These are phyloP conservation scores for Sisymbrium altissimum DNA, from an alignment of 345 rosid species.

Conservation along the genomic window DNA sequence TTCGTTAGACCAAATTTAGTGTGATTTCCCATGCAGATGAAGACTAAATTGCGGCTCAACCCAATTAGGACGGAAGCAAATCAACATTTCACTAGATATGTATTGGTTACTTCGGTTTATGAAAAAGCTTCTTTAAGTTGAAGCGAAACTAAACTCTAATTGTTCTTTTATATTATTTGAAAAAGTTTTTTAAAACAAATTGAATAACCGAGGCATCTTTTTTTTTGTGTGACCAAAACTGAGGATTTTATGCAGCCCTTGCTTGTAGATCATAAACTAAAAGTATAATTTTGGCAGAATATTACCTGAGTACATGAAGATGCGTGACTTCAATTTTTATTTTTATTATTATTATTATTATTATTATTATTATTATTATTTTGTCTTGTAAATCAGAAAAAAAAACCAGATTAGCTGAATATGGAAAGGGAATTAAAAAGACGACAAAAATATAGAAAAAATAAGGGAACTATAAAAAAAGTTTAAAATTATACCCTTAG, in stretches of 20 bases:
- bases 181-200: too few species aligned
- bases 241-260: too few species aligned
- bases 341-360: too few species aligned
- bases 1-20: slow-evolving; percentile 13
- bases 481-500: background rate
- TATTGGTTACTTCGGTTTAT: background rate
- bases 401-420: background rate
- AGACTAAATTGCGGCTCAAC: slow-evolving; percentile 10
- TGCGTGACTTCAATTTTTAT: background rate
- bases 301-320: background rate
- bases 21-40: slow-evolving; percentile 18
- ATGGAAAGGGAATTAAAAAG: background rate
- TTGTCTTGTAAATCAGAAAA: background rate
- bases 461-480: background rate
- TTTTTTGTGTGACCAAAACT: too few species aligned
- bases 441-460: too few species aligned
- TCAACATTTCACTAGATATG: background rate
- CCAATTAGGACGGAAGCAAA: background rate
- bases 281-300: background rate
- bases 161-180: too few species aligned
- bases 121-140: background rate
- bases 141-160: background rate
- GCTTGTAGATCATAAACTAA: background rate
- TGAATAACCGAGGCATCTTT: background rate
- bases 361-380: too few species aligned